Conservation (phyloP, 2,329 filamentous ascomycete genomes). For the Beauveria scarabaeidicola region DNA sequence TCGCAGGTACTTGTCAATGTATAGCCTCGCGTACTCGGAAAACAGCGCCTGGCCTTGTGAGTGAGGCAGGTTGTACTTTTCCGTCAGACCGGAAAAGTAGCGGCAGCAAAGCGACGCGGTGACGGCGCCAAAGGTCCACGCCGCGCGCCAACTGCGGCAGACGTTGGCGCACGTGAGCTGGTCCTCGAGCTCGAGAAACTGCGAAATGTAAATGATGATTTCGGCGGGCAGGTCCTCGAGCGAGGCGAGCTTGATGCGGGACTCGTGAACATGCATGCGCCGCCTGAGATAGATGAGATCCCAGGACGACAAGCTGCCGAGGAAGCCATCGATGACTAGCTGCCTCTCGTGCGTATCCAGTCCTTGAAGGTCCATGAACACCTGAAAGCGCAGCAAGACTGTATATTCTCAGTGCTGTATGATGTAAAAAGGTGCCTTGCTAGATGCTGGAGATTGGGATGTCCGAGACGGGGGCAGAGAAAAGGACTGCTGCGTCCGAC, state of each 20-base stretch:
- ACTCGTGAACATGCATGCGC: constrained; percentile 11
- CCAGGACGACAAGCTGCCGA: constrained; percentile 19
- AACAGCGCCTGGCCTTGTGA: constrained; percentile 2
- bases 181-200: constrained; percentile 19
- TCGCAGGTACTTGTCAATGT: constrained; percentile 12
- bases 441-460: background rate
- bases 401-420: background rate
- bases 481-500: background rate
- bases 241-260: constrained; percentile 15
- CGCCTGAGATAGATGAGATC: constrained; percentile 21
- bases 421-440: no score
- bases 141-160: constrained; percentile 18
- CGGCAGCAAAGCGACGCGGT: constrained; percentile 15
- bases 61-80: constrained; percentile 10
- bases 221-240: constrained; percentile 22
- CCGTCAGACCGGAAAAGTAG: constrained; percentile 22
- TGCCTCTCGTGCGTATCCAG: constrained; percentile 1
- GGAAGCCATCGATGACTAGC: constrained; percentile 17
- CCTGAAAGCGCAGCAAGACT: background rate
- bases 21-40: background rate
- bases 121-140: constrained; percentile 19
- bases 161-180: constrained; percentile 19
- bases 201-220: constrained; percentile 18
- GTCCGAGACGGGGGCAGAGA: background rate
- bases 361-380: constrained; percentile 3